These are phyloP conservation scores for Eutrema heterophyllum DNA, from an alignment of 345 rosid species.

Conservation along the genomic window DNA sequence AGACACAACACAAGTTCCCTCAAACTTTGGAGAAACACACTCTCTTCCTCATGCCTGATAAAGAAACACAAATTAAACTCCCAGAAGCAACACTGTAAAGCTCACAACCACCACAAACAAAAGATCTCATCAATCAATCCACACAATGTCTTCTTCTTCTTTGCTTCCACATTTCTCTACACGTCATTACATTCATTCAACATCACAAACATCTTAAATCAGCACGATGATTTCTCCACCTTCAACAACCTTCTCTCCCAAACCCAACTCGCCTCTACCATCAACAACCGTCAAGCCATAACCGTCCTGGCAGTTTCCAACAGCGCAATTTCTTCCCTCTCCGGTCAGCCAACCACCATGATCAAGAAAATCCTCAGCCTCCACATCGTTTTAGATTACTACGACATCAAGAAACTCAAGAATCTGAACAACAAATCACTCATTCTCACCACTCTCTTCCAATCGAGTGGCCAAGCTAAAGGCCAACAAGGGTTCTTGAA, in stretches of 20 bases:
- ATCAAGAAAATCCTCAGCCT: slow-evolving; percentile 60
- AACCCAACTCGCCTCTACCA: slow-evolving; percentile 65
- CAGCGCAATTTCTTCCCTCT: slow-evolving; percentile 51
- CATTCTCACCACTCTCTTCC: slow-evolving; percentile 71
- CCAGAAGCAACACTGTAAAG: background rate
- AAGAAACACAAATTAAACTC: background rate
- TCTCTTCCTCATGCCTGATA: slow-evolving; percentile 7
- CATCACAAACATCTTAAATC: slow-evolving; percentile 58
- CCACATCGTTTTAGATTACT: slow-evolving; percentile 69
- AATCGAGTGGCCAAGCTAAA: slow-evolving; percentile 71
- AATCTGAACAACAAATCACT: slow-evolving; percentile 52
- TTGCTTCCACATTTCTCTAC: slow-evolving; percentile 26
- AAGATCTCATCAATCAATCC: background rate
- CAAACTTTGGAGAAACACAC: slow-evolving; percentile 17
- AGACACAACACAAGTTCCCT: slow-evolving; percentile 7
- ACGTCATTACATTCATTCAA: slow-evolving; percentile 44
- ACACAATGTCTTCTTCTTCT: slow-evolving; percentile 11
- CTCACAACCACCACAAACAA: background rate
- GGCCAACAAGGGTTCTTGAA: slow-evolving; percentile 69
- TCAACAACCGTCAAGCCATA: slow-evolving; percentile 66
- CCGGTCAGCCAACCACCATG: slow-evolving; percentile 43
- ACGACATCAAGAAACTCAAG: slow-evolving; percentile 62
- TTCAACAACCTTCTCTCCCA: slow-evolving; percentile 54
- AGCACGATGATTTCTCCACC: slow-evolving; percentile 51
- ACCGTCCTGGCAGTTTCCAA: slow-evolving; percentile 66